Base-by-base conservation (phyloP, 495 filamentous ascomycete genomes). In the Xylaria flabelliformis region DNA sequence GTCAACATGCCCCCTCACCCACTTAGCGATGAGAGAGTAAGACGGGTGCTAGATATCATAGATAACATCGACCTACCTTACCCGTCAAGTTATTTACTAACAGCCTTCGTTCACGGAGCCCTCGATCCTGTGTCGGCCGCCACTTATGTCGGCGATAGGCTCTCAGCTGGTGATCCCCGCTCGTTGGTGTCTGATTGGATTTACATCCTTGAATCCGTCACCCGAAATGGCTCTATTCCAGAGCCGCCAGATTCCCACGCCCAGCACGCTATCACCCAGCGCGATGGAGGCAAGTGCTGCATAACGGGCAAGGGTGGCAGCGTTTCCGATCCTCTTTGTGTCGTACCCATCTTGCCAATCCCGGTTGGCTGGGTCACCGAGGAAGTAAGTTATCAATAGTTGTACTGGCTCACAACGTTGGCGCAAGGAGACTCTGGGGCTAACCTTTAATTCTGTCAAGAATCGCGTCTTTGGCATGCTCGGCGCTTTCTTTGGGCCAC, bases 401-500 rank as follows among this genome's bases (percentile, higher is more conserved):
- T 29, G 26, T 29, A 29, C 26, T 29, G 26, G 26, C 26, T 29
- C 26, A 29, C 26, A 29, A 29, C 26, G 26, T 10, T 53, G 50
- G 44, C 4, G 19, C 24, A 1, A 26, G n/a, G 21, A 53, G n/a
- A 26, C 24, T 13, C 21, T 4, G 9, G 3, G 21, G 12, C 50
- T 53, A 21, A 53, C 50, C 13, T 46, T 24, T 24, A 6, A 58
- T 32, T 58, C 17, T 58, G 24, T 19, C 24, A 69, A 72, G 73
- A n/a, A 24, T 2, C 26, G 41, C 9, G 64, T 74, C 61, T 41
- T 61, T 32, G 73, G 69, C 24, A 77, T 78, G 76, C 76, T 80
- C n/a, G 76, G 76, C 41, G 76, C 75, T 36, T 80, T 79, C 69
- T 77, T 80, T 26, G 73, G 74, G 15, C 75, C 74, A 3, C 69